Evolutionary conservation across 768 basidiomycete genomes (phyloP), one percentile per base, ranked within the genome.

Genomic region (Mycena floridula): DNA sequence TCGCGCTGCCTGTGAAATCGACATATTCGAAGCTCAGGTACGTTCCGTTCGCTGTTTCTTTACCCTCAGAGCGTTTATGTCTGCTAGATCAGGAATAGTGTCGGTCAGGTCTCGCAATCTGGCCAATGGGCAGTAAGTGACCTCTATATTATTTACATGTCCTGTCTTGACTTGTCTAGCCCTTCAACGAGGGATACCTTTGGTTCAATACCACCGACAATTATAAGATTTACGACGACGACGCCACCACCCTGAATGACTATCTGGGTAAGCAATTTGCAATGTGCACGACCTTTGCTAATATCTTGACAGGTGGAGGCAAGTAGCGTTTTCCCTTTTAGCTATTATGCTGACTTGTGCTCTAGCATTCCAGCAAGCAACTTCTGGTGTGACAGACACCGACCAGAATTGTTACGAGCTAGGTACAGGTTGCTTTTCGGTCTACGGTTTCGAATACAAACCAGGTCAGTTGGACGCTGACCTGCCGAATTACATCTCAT

Each of bases 321-420:
- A 39, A 22, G 38, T 24, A 22, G 18, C 38, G 38, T 39, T 20
- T n/a, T n/a, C n/a, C n/a, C n/a, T n/a, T n/a, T n/a, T n/a, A n/a
- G n/a, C n/a, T n/a, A n/a, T n/a, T n/a, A n/a, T n/a, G n/a, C n/a
- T n/a, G n/a, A n/a, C n/a, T n/a, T n/a, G n/a, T n/a, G n/a, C n/a
- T 9, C 70, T 60, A 46, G 71, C 44, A 23, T 66, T 50, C 55
- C 72, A 71, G 65, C 57, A 69, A 49, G 65, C 69, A 9, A 64
- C 67, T 25, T 65, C 64, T 25, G 64, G 61, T 21, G 53, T 69
- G 38, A 52, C 58, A 3, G 11, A 47, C 15, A 66, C 69, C 5
- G 45, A 92, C 58, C 76, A 74, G 52, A 47, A 59, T 35, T 88
- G 87, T 59, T 95, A 95, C 59, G 79, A 83, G 61, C 52, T 66